These are phyloP conservation scores for Coemansia sp. DNA, from an alignment of 192 early-diverging fungal species.

Conservation along the genomic window DNA sequence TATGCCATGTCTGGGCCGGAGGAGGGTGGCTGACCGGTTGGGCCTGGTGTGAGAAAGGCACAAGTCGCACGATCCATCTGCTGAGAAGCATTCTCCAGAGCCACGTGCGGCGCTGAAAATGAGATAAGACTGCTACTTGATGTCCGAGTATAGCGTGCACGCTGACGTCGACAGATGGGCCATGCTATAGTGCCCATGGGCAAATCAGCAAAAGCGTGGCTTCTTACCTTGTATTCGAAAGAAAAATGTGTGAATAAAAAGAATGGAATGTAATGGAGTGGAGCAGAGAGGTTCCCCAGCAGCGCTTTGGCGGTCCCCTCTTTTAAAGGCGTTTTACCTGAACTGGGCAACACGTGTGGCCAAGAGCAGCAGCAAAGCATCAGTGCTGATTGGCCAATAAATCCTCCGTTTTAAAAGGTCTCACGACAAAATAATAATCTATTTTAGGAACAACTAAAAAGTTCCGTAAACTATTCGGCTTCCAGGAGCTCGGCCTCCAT, in stretches of 20 bases:
- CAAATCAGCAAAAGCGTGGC: not conserved
- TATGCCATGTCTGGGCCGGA: not conserved
- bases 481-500: conserved; percentile 28
- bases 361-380: not conserved
- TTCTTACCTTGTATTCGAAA: not conserved
- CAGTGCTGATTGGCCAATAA: not conserved
- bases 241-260: not conserved
- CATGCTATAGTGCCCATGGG: conserved; percentile 5
- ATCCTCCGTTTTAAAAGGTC: not conserved
- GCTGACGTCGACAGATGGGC: not conserved
- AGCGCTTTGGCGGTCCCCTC: not conserved
- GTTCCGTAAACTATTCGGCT: not conserved
- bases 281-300: not conserved
- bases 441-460: conserved; percentile 6
- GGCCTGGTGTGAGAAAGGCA: not conserved
- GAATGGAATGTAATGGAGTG: not conserved
- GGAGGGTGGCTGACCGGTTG: conserved; percentile 3
- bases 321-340: conserved; percentile 1
- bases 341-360: not conserved
- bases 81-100: conserved; percentile 3
- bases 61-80: conserved; percentile 6
- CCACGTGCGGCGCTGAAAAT: conserved; percentile 4
- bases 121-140: not conserved
- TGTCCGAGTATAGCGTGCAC: conserved; percentile 6
- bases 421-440: not conserved